These are phyloP conservation scores for Oryza rufipogon DNA, from an alignment of 176 grass and related monocot genomes.

Conservation along the genomic window DNA sequence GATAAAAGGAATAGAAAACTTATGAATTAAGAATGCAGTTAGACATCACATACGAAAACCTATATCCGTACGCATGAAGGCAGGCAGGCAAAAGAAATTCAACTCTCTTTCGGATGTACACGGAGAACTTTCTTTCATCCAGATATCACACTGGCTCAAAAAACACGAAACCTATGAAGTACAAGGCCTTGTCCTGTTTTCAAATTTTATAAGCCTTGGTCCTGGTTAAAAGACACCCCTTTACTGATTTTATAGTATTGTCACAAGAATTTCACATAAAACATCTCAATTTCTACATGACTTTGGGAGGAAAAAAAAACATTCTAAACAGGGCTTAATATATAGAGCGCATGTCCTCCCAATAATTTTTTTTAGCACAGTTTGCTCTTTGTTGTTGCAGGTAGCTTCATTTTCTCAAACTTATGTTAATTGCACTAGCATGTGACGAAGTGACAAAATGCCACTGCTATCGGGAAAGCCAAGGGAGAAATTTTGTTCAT, in stretches of 20 bases:
- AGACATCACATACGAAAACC: slow-evolving; percentile 1
- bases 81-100: neutral
- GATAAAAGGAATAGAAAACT: neutral
- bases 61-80: neutral
- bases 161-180: neutral
- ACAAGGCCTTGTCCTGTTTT: neutral
- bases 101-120: neutral
- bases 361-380: too few species aligned
- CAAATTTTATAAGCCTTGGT: too few species aligned
- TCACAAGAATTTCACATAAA: neutral
- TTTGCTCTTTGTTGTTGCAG: too few species aligned
- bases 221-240: too few species aligned
- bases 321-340: too few species aligned
- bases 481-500: neutral
- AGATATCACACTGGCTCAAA: neutral
- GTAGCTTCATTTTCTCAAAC: neutral
- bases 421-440: neutral
- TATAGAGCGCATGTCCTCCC: too few species aligned
- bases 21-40: neutral
- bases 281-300: neutral
- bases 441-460: neutral
- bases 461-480: neutral
- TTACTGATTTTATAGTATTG: neutral
- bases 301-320: too few species aligned
- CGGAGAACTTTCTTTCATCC: neutral